Base-by-base conservation (phyloP, 2,329 filamentous ascomycete species). In the Dothideomycetes sp. region DNA sequence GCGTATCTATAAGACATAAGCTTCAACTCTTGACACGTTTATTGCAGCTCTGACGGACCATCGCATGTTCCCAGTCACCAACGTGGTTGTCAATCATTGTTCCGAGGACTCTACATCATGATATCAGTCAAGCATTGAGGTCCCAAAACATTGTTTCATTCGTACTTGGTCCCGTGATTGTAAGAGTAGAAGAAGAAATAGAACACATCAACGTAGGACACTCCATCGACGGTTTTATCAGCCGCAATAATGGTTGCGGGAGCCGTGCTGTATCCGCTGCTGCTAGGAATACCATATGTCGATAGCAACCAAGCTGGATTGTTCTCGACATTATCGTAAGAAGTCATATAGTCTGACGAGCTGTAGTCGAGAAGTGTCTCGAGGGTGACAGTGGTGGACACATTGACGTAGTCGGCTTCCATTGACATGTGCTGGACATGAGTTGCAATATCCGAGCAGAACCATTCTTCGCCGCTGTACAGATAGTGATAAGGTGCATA, bases 161-260 rank as follows among this genome's bases (percentile, higher is more conserved):
- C 30, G 5, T 32, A 32, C 8, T 30, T 19, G 19, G 31, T 40
- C 4, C 38, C 38, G 27, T 40, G 38, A 14, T 40, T 40, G n/a
- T 40, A 40, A 24, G 31, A 34, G 15, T 40, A 40, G 11, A 40
- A 40, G 38, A 34, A 40, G 11, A 40, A 40, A 17, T 40, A 40
- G 7, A 35, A 40, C 1, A 40, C 38, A 29, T 40, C 38, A 1
- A 40, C 32, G 10, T 34, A 40, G 3, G 19, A 30, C n/a, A n/a
- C n/a, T n/a, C n/a, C n/a, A n/a, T n/a, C n/a, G 22, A 7, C 22
- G 4, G 24, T 22, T 17, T 40, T 40, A 15, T 40, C 32, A 9
- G 35, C 32, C n/a, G 32, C 38, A 16, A 40, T 40, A n/a, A 40
- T 40, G 14, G 38, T 40, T 17, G 38, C 38, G 35, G 38, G 38